Conservation (phyloP, 139 green algal genomes). For the Chlamydomonas asymmetrica region DNA sequence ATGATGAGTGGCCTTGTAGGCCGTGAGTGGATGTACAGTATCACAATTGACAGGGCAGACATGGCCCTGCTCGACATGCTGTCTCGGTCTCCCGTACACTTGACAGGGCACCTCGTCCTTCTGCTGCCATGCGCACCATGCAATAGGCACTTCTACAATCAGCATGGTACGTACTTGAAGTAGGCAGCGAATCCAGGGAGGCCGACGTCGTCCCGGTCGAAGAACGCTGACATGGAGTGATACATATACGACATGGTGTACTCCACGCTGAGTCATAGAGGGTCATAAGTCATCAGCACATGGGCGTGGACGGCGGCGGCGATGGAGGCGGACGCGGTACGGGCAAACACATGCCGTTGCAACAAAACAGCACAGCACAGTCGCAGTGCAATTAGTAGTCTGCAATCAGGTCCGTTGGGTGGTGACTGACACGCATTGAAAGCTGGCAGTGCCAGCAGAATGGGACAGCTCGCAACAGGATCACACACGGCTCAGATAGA, state of each 20-base stretch:
- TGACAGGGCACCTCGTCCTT: too few species aligned
- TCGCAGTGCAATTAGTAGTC: neutral
- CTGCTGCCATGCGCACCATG: too few species aligned
- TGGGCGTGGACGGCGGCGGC: neutral
- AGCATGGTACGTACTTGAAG: too few species aligned
- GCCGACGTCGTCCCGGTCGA: conserved; percentile 87
- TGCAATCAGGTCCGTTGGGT: neutral
- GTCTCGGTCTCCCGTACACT: too few species aligned
- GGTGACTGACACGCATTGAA: neutral
- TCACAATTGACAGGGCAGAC: too few species aligned
- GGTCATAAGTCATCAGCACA: neutral
- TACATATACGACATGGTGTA: conserved; percentile 87
- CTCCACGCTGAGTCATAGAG: conserved; percentile 53
- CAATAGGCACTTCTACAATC: conserved; percentile 3
- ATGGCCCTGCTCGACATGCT: too few species aligned
- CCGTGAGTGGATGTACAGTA: too few species aligned
- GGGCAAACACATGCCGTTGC: neutral
- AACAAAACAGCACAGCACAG: neutral
- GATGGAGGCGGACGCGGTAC: neutral
- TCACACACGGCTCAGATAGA: neutral
- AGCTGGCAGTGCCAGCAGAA: neutral
- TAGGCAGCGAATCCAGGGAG: conserved; percentile 80
- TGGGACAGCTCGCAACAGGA: neutral
- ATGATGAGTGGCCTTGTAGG: too few species aligned
- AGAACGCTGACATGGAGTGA: conserved; percentile 81